Conservation (phyloP, 1,139 yeast species). For the Taiozyma sp. region DNA sequence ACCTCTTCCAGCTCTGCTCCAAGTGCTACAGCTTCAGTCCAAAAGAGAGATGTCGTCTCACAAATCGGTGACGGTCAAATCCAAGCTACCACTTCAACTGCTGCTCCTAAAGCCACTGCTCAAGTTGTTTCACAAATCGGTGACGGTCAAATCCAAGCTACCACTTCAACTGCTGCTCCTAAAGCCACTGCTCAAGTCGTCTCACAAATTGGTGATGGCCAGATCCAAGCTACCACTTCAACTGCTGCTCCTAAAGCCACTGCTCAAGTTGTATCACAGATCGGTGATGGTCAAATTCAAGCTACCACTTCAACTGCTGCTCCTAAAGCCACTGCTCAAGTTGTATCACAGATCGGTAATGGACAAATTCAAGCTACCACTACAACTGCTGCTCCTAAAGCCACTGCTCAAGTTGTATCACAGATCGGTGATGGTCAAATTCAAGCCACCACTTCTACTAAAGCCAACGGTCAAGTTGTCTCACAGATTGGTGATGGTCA, state of each 20-base stretch:
- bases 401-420: slow-evolving; percentile 32
- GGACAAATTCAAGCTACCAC: slow-evolving; percentile 39
- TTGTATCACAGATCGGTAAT: slow-evolving; percentile 37
- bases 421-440: slow-evolving; percentile 57
- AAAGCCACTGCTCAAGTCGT: no score
- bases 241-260: slow-evolving; percentile 29
- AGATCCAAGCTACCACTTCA: slow-evolving; percentile 45
- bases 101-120: no score
- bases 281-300: slow-evolving; percentile 40
- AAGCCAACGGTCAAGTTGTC: slow-evolving; percentile 4
- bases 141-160: no score
- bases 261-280: slow-evolving; percentile 34
- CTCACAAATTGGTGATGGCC: slow-evolving; percentile 54
- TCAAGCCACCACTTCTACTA: slow-evolving; percentile 32
- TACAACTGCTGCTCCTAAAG: slow-evolving; percentile 30
- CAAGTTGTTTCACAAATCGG: no score
- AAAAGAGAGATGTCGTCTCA: slow-evolving; percentile 34
- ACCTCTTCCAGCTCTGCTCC: slow-evolving; percentile 33
- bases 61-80: no score
- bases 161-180: no score
- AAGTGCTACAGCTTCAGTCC: slow-evolving; percentile 22
- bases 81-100: no score
- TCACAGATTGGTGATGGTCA: slow-evolving; percentile 29
- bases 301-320: slow-evolving; percentile 33
- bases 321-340: slow-evolving; percentile 29